Conservation (phyloP, 352 stramenopile species). For the Ophiocytium majus region DNA sequence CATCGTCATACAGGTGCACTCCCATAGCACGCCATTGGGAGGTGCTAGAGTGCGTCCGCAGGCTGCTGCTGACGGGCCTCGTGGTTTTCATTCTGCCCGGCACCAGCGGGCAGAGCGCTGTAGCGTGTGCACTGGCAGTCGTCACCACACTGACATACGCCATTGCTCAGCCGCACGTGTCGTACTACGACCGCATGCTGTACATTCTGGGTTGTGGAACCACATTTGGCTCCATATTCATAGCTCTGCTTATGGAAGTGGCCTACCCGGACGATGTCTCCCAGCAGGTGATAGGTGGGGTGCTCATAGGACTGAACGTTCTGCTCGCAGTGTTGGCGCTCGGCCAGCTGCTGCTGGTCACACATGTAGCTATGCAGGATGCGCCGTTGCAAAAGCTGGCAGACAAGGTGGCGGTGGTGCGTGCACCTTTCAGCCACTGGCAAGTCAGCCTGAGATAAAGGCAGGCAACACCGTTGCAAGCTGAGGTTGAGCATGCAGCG, state of each 20-base stretch:
- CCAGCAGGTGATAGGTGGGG: not conserved
- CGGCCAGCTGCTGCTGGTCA: not conserved
- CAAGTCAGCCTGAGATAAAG: no score
- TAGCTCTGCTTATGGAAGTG: not conserved
- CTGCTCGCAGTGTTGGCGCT: not conserved
- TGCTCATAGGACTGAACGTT: slow-evolving; percentile 18
- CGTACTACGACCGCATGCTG: not conserved
- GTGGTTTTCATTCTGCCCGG: not conserved
- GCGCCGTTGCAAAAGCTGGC: no score
- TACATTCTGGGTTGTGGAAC: not conserved
- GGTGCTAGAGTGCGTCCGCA: not conserved
- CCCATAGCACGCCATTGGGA: not conserved
- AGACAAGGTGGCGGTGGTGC: no score
- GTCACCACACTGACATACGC: not conserved
- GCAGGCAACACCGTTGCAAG: no score
- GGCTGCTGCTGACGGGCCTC: not conserved
- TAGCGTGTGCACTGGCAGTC: not conserved
- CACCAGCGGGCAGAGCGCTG: not conserved
- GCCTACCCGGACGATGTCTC: not conserved
- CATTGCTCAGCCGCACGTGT: not conserved
- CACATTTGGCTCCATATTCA: not conserved
- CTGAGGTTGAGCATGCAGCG: no score
- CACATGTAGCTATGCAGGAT: no score
- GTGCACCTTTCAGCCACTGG: no score
- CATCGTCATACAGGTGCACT: not conserved